Evolutionary conservation across 352 stramenopile species (phyloP), one percentile per base, ranked within the genome.

Genomic region (Phytophthora ramorum): DNA sequence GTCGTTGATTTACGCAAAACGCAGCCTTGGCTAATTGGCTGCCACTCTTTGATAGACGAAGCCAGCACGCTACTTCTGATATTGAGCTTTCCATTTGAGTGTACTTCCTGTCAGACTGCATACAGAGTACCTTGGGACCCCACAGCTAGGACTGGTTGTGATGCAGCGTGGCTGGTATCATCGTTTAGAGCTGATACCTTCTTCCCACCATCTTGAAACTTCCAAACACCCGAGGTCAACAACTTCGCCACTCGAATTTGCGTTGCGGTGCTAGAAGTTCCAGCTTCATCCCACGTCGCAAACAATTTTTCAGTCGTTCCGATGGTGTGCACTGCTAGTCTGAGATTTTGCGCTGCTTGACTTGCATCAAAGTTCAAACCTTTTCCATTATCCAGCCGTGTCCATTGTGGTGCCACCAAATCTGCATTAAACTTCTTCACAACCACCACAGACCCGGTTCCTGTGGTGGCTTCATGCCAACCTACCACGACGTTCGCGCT

Each of bases 261-360:
- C 4, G 55, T 75, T 24, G 65, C 77, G 17, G 43, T 16, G 0
- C 26, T 63, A 3, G 35, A 40, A 6, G 26, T 32, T 8, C 81
- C 65, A 2, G 71, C 13, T 70, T 93, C 85, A 32, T 87, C 71
- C 83, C 85, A 93, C 0, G 73, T 74, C 0, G 76, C 78, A 26
- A 75, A 81, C 28, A 92, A 59, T 10, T 22, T 70, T 24, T 76
- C 58, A n/a, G 32, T 55, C 13, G 40, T 30, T 40, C 40, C 58
- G 35, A 66, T 30, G 8, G 46, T 32, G 17, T 79, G 66, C 1
- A 69, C 46, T 5, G 65, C 61, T 0, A 91, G 61, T 0, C 75
- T 69, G 0, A 90, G 51, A 58, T 87, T 90, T 26, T 71, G 35
- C 14, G 83, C 83, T 19, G 64, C 52, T 47, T 88, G 69, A 1